Evolutionary conservation across 2,329 filamentous ascomycete genomes (phyloP), one percentile per base, ranked within the genome.

Genomic region (Hymenoscyphus occultus): DNA sequence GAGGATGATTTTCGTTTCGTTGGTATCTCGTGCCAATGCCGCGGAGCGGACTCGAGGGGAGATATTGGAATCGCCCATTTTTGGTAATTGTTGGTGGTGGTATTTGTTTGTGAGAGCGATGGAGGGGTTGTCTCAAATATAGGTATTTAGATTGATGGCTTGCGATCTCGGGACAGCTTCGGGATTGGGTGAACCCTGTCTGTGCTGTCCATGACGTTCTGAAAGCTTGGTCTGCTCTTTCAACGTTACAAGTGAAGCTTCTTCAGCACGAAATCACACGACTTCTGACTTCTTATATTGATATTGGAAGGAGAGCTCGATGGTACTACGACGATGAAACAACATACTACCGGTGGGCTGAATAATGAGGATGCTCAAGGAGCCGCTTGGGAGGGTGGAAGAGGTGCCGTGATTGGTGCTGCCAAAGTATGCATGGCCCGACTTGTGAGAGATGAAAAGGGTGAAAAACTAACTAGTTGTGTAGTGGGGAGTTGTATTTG

Each of bases 1-100:
- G 69, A 98, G 84, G 76, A 95, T 89, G 78, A 99, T 96, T 77
- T 96, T 97, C 76, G 95, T 99, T 82, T 99, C 95, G 81, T 98
- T 98, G 75, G 95, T 99, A 79, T 94, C 90, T 77, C 95, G 92
- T 70, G 90, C 88, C 72, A 98, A 81, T 63, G 89, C 86, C 60
- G 92, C 88, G 78, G 89, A 92, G 76, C 94, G 90, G 56, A 73
- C 67, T 67, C 64, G 65, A 13, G 59, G 63, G 12, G 58, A 56
- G 32, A 69, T 67, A 54, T 63, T 42, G 64, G 62, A 67, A 22
- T 60, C 60, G 51, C 62, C 64, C 71, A 73, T 73, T 60, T 61
- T 66, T 6, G 31, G 32, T 5, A 2, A 5, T 12, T 12, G 4
- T 12, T 13, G 28, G 5, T 48, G 19, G 5, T 12, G 12, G n/a